Conservation (phyloP, 192 early-diverging fungal genomes). For the Coemansia sp. region DNA sequence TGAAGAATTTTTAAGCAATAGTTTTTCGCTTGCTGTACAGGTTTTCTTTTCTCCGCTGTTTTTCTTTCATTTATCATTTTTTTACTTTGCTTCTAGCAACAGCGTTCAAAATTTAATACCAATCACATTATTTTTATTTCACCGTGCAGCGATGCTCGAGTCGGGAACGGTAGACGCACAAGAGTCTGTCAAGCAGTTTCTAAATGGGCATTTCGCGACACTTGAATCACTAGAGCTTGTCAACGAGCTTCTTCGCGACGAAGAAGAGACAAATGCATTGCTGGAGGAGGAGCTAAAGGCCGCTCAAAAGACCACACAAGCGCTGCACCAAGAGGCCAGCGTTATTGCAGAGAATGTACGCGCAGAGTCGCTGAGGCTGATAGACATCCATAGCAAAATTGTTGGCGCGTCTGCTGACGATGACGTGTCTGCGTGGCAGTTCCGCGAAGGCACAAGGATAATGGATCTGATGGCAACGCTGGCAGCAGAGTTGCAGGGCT, state of each 20-base stretch:
- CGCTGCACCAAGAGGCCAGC: constrained; percentile 18
- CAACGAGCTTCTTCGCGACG: constrained; percentile 34
- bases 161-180: not conserved
- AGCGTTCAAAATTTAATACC: too few relatives aligned
- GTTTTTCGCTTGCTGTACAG: not conserved
- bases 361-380: constrained; percentile 25
- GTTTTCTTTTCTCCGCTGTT: not conserved
- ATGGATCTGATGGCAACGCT: constrained; percentile 41
- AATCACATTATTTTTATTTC: not conserved
- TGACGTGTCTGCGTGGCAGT: constrained; percentile 40
- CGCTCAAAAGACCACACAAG: constrained; percentile 8
- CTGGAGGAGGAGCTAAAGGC: constrained; percentile 20
- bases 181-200: constrained; percentile 27
- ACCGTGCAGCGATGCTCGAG: not conserved
- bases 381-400: constrained; percentile 41
- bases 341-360: constrained; percentile 11
- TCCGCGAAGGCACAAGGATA: constrained; percentile 37
- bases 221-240: constrained; percentile 50
- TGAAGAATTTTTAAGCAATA: not conserved
- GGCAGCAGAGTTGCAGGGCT: constrained; percentile 28
- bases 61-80: not conserved
- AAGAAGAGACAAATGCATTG: constrained; percentile 36
- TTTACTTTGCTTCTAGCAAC: not conserved
- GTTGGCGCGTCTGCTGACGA: constrained; percentile 28
- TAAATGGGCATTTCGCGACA: constrained; percentile 42